Percentiles rank a stretch among this genome's conserved stretches.
These are phyloP conservation scores for Hamiltosporidium tvaerminnensis DNA, from an alignment of 371 early-diverging fungal genomes.

Conservation along the genomic window DNA sequence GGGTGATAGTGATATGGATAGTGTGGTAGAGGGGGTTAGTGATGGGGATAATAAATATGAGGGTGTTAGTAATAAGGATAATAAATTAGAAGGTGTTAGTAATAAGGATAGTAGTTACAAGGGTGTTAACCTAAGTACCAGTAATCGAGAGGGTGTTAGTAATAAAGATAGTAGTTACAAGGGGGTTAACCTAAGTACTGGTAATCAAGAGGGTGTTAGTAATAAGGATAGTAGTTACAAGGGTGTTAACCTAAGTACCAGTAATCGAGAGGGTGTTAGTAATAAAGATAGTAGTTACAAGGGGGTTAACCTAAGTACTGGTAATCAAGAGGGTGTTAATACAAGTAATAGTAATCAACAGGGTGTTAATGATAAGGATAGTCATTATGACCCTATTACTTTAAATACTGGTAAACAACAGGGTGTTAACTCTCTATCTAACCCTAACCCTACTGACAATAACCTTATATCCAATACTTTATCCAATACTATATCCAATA, in stretches of 20 bases:
- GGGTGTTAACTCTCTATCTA: no score
- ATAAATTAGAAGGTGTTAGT: conserved; percentile 1
- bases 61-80: background rate
- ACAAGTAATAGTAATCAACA: conserved; percentile 1
- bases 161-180: background rate
- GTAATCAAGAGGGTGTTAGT: background rate
- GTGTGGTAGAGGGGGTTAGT: background rate
- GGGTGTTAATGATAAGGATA: background rate
- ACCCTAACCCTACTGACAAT: no score
- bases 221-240: background rate
- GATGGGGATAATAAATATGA: background rate
- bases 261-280: conserved; percentile 2
- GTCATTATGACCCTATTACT: no score
- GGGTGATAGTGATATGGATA: background rate
- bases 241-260: background rate
- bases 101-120: background rate
- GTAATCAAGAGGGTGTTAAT: background rate
- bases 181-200: background rate
- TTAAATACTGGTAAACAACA: no score
- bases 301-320: background rate
- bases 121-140: background rate
- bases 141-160: background rate
- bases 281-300: background rate
- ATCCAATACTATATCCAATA: no score
- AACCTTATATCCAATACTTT: no score